phyloP scores from a whole-genome alignment of 306 rosid genomes.

The Quercus alba region DNA sequence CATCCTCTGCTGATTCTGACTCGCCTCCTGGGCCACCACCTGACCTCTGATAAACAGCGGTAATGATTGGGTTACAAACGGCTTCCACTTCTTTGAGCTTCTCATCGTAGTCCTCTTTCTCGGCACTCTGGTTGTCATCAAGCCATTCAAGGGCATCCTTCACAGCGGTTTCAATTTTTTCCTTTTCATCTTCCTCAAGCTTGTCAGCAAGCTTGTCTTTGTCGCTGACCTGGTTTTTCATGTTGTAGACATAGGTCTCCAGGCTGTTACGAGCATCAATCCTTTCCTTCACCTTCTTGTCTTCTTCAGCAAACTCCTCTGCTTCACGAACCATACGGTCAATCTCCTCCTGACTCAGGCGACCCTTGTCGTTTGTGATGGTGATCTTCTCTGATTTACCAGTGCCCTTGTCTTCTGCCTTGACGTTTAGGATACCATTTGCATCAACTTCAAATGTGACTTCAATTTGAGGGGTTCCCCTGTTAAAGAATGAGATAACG shows the following conservation, averaged over 20 bases:
- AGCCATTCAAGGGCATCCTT: constrained; percentile 98
- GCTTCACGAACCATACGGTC: constrained; percentile 98
- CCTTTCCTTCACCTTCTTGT: constrained; percentile 93
- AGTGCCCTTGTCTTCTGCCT: constrained; percentile 98
- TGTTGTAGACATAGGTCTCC: constrained; percentile 88
- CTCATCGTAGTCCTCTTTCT: constrained; percentile 96
- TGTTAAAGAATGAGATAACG: constrained; percentile 21
- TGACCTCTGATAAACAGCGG: constrained; percentile 80
- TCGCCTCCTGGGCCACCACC: constrained; percentile 83
- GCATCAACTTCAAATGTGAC: constrained; percentile 99
- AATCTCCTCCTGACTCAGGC: constrained; percentile 92
- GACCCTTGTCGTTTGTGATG: constrained; percentile 96
- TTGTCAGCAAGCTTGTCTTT: constrained; percentile 98
- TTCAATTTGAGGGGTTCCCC: constrained; percentile 99
- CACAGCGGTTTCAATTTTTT: constrained; percentile 81
- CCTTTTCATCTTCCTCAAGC: constrained; percentile 93
- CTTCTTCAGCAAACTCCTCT: constrained; percentile 94
- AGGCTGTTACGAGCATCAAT: constrained; percentile 90
- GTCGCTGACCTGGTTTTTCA: constrained; percentile 89
- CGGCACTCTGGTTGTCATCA: constrained; percentile 83
- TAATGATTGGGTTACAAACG: constrained; percentile 90
- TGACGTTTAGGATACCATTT: constrained; percentile 88
- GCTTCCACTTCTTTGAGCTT: constrained; percentile 95
- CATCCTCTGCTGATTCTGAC: constrained; percentile 49
- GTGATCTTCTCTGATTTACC: constrained; percentile 98